Conservation (phyloP, 2,329 filamentous ascomycete genomes). For the Paecilomyces variotii region DNA sequence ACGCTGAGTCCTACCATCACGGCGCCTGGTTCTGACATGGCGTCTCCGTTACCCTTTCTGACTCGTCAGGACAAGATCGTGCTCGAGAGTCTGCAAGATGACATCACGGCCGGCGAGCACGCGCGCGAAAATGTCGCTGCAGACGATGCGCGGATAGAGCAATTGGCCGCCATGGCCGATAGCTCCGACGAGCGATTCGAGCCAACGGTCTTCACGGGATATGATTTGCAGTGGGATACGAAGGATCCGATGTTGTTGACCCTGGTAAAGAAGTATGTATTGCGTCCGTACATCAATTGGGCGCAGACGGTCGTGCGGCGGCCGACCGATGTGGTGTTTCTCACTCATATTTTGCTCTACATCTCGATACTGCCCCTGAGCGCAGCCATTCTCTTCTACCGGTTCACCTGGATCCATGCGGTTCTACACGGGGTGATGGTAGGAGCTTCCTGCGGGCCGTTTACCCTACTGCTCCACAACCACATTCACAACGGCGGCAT, state of each 20-base stretch:
- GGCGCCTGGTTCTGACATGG: too few species aligned
- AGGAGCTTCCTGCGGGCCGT: conserved; percentile 61
- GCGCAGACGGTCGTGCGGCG: conserved; percentile 53
- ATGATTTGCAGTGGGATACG: conserved; percentile 34
- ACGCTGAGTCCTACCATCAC: too few species aligned
- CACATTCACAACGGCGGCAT: conserved; percentile 73
- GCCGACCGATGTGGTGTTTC: conserved; percentile 66
- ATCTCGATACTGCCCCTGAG: conserved; percentile 62
- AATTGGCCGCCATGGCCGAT: neutral
- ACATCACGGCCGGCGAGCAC: neutral
- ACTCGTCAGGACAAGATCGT: neutral
- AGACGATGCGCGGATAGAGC: neutral
- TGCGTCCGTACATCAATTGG: conserved; percentile 53
- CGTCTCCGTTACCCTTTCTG: neutral
- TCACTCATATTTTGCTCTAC: conserved; percentile 69
- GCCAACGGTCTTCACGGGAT: conserved; percentile 46
- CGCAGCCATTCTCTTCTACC: conserved; percentile 55
- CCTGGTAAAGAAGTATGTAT: conserved; percentile 31
- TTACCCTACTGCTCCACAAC: conserved; percentile 76
- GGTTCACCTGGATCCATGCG: conserved; percentile 62
- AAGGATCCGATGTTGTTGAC: conserved; percentile 39
- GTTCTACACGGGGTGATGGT: conserved; percentile 59
- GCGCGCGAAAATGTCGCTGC: too few species aligned
- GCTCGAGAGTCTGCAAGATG: neutral
- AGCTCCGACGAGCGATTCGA: conserved; percentile 33